phyloP scores from a whole-genome alignment of 75 land plant genomes.

The Selaginella moellendorffii region DNA sequence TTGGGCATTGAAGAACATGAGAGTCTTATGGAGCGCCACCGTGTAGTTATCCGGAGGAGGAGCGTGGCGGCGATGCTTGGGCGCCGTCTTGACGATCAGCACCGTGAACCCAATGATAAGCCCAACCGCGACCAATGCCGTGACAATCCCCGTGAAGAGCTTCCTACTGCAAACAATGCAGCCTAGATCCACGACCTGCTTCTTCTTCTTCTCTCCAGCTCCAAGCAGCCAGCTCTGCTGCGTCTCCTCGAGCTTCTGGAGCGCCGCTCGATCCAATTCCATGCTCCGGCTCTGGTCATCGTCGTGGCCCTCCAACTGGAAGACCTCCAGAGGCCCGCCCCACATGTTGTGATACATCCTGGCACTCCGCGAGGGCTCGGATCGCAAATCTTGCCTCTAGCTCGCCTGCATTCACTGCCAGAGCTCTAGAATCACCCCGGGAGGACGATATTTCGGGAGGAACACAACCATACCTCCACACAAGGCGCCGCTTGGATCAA shows the following conservation, averaged over 20 bases:
- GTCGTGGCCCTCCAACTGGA: background rate
- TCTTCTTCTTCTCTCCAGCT: conserved; percentile 7
- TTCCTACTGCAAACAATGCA: conserved; percentile 7
- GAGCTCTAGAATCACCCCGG: no score
- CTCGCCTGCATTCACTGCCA: no score
- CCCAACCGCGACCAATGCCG: background rate
- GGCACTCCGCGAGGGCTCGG: no score
- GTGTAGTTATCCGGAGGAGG: conserved; percentile 3
- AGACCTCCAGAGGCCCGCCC: conserved; percentile 6
- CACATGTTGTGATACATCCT: conserved; percentile 11
- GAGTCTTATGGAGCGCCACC: conserved; percentile 5
- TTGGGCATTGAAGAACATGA: conserved; percentile 8
- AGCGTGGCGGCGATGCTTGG: background rate
- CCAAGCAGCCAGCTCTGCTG: conserved; percentile 10
- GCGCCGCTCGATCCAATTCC: conserved; percentile 6
- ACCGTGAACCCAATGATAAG: background rate
- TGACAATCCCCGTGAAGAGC: background rate
- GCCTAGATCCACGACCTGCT: conserved; percentile 5
- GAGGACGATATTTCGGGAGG: no score
- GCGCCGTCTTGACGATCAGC: conserved; percentile 6
- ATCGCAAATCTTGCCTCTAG: no score
- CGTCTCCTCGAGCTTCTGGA: conserved; percentile 5
- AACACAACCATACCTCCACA: no score
- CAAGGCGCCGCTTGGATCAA: no score
- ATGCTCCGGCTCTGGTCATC: conserved; percentile 6